Conservation (phyloP, 768 basidiomycete species). For the Mycena crocata region DNA sequence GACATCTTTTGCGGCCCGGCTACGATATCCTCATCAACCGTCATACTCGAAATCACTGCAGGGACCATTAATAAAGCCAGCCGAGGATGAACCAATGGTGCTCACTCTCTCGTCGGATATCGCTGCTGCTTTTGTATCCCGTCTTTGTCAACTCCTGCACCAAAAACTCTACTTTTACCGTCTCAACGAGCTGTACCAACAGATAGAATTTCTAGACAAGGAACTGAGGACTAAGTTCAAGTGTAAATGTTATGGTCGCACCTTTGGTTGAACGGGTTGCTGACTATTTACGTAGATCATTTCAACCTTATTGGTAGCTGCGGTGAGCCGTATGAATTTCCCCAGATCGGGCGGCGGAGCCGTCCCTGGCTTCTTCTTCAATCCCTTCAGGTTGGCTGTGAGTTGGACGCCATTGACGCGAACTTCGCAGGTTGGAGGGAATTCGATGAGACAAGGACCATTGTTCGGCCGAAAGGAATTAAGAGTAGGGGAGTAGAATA, state of each 20-base stretch:
- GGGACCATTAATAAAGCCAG: slow-evolving; percentile 19
- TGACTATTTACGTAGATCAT: slow-evolving; percentile 94
- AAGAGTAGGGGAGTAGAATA: slow-evolving; percentile 67
- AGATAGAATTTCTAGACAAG: slow-evolving; percentile 85
- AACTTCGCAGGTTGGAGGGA: slow-evolving; percentile 92
- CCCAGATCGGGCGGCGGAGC: slow-evolving; percentile 87
- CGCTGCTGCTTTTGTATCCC: slow-evolving; percentile 71
- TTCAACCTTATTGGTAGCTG: slow-evolving; percentile 75
- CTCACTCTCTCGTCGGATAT: slow-evolving; percentile 78
- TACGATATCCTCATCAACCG: slow-evolving; percentile 91
- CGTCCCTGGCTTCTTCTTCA: slow-evolving; percentile 96
- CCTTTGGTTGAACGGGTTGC: slow-evolving; percentile 80
- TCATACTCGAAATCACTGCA: slow-evolving; percentile 67
- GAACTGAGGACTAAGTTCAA: neutral
- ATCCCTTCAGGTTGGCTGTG: slow-evolving; percentile 83
- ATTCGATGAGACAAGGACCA: slow-evolving; percentile 84
- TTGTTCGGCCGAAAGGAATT: slow-evolving; percentile 64
- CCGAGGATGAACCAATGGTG: slow-evolving; percentile 16
- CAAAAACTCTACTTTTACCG: slow-evolving; percentile 74
- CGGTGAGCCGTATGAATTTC: slow-evolving; percentile 53
- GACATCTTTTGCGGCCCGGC: slow-evolving; percentile 92
- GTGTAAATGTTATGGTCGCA: slow-evolving; percentile 42
- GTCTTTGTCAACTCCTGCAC: slow-evolving; percentile 77
- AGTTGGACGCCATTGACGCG: slow-evolving; percentile 81
- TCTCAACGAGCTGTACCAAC: slow-evolving; percentile 86